Percentiles rank a stretch among this genome's conserved stretches.
These are phyloP conservation scores for Apiotrichum gamsii DNA, from an alignment of 1,284 basidiomycete genomes.

Conservation along the genomic window DNA sequence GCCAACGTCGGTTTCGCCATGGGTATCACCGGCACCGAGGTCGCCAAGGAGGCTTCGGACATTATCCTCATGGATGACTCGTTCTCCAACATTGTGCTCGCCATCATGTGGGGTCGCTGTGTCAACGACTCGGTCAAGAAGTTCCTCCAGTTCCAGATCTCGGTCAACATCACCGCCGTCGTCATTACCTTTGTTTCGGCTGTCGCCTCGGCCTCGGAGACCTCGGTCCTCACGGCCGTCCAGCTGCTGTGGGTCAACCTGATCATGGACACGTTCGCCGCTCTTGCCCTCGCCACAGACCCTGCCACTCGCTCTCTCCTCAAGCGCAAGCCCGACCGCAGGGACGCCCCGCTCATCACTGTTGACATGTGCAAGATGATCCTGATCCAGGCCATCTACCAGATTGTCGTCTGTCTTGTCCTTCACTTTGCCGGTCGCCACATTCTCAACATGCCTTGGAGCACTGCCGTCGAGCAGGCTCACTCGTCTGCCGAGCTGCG, in stretches of 20 bases:
- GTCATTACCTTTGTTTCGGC: conserved; percentile 89
- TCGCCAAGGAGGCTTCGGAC: conserved; percentile 97
- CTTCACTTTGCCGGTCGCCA: conserved; percentile 77
- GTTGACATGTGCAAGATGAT: conserved; percentile 96
- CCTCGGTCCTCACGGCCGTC: conserved; percentile 85
- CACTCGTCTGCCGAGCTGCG: conserved; percentile 56
- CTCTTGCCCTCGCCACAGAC: conserved; percentile 92
- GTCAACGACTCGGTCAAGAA: conserved; percentile 97
- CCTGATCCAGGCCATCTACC: conserved; percentile 79
- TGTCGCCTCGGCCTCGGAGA: conserved; percentile 67
- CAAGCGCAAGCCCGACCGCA: conserved; percentile 83
- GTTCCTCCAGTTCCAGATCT: conserved; percentile 97
- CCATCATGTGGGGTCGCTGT: conserved; percentile 98
- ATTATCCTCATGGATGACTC: conserved; percentile 99
- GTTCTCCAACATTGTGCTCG: conserved; percentile 90
- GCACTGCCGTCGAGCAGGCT: no score
- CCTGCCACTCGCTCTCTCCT: conserved; percentile 76
- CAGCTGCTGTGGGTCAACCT: conserved; percentile 72
- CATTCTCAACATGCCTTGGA: conserved; percentile 58
- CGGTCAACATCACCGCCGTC: conserved; percentile 92
- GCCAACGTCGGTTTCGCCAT: conserved; percentile 94
- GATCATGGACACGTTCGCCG: conserved; percentile 97
- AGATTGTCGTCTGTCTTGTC: conserved; percentile 73
- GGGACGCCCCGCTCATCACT: conserved; percentile 79
- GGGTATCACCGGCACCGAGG: conserved; percentile 98